These are phyloP conservation scores for Logfia minima DNA, from an alignment of 129 eudicot genomes.

Conservation along the genomic window DNA sequence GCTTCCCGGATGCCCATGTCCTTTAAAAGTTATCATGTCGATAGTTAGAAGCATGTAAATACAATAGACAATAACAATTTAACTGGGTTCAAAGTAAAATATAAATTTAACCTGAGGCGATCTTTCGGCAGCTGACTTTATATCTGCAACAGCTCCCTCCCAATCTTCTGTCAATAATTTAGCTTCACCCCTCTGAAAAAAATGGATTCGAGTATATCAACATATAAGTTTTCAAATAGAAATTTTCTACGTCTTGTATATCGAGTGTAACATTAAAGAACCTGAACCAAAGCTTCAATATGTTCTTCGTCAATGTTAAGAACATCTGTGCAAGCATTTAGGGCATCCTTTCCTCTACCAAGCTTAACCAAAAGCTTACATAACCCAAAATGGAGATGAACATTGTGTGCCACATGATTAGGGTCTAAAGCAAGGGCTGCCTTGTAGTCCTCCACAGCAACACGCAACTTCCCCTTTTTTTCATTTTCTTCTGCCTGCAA, in stretches of 20 bases:
- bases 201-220: neutral
- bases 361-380: conserved; percentile 88
- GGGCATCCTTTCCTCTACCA: conserved; percentile 95
- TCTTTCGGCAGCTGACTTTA: conserved; percentile 87
- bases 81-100: neutral
- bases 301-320: conserved; percentile 83
- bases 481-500: conserved; percentile 88
- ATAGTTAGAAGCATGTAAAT: conserved; percentile 9
- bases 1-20: conserved; percentile 79
- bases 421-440: conserved; percentile 81
- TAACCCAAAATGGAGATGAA: conserved; percentile 81
- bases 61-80: neutral
- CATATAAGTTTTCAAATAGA: neutral
- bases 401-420: conserved; percentile 65
- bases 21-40: conserved; percentile 35
- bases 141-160: conserved; percentile 96
- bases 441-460: conserved; percentile 76
- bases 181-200: conserved; percentile 87
- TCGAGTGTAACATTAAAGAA: conserved; percentile 19
- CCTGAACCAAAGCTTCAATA: conserved; percentile 91
- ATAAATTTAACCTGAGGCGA: conserved; percentile 73
- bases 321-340: conserved; percentile 72
- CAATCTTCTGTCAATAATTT: conserved; percentile 82
- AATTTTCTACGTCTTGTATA: neutral
- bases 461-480: conserved; percentile 73